Percentiles rank a stretch among this genome's conserved stretches.
phyloP scores from a whole-genome alignment of 257 asterid genomes.

The Sherardia arvensis region DNA sequence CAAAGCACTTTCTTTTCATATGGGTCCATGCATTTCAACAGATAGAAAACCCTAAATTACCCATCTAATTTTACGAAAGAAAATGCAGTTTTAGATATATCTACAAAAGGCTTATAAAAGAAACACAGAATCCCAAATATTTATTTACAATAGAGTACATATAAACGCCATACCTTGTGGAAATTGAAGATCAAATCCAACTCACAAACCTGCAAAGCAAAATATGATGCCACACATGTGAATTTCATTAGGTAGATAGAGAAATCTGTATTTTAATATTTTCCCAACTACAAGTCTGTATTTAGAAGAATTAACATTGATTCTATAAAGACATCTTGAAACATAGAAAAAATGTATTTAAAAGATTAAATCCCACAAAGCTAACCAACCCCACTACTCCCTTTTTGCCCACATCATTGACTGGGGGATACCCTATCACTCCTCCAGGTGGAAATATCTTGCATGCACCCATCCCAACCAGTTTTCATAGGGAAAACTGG shows the following conservation, averaged over 20 bases:
- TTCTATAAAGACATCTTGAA: neutral
- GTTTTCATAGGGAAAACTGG: neutral
- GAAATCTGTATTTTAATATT: neutral
- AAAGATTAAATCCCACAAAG: neutral
- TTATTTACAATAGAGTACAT: neutral
- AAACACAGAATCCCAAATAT: neutral
- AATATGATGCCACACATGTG: constrained; percentile 15
- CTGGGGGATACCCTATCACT: neutral
- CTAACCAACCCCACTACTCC: neutral
- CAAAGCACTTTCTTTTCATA: neutral
- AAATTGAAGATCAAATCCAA: constrained; percentile 92
- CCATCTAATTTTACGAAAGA: neutral
- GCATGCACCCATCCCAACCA: neutral
- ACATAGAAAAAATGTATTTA: neutral
- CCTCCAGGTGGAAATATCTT: neutral
- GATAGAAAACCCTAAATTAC: neutral
- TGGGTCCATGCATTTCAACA: neutral
- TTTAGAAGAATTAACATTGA: neutral
- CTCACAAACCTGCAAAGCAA: constrained; percentile 62
- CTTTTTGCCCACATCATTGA: neutral
- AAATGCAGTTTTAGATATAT: neutral
- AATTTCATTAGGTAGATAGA: neutral
- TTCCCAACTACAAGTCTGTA: neutral
- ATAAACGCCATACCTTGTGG: constrained; percentile 67
- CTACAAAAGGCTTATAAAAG: neutral